Evolutionary conservation across 495 filamentous ascomycete species (phyloP).

Genomic region (Pseudevernia furfuracea): DNA sequence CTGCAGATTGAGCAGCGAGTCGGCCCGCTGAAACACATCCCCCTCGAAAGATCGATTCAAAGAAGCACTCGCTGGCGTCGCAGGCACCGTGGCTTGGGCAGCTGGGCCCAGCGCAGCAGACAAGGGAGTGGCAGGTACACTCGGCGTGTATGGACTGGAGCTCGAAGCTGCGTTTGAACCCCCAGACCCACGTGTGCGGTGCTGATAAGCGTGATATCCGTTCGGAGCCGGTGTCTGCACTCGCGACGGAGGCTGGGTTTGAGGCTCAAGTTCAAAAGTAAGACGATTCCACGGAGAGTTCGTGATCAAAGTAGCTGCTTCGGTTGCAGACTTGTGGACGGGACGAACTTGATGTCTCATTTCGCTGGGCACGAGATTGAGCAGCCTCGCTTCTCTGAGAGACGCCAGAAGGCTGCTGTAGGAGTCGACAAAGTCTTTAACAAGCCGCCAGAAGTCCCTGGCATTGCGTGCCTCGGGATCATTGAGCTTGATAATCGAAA

Average conservation of each 20-base stretch:
- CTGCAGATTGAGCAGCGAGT: constrained; percentile 57
- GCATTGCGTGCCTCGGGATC: constrained; percentile 69
- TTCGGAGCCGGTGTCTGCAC: constrained; percentile 13
- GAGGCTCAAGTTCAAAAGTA: constrained; percentile 31
- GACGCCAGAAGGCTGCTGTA: constrained; percentile 67
- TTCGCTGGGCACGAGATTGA: constrained; percentile 58
- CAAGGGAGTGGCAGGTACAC: constrained; percentile 59
- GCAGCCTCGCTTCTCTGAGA: constrained; percentile 58
- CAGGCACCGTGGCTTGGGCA: constrained; percentile 73
- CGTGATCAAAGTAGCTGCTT: constrained; percentile 65
- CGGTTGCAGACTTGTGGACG: constrained; percentile 66
- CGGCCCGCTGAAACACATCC: constrained; percentile 67
- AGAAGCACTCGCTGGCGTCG: constrained; percentile 63
- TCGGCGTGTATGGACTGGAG: constrained; percentile 27
- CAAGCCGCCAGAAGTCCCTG: constrained; percentile 73
- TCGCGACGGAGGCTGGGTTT: constrained; percentile 9
- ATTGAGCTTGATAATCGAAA: constrained; percentile 75
- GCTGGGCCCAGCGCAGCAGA: constrained; percentile 83
- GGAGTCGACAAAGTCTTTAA: constrained; percentile 66
- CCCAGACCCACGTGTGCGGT: constrained; percentile 17
- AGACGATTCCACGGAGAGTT: constrained; percentile 66
- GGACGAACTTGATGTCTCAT: constrained; percentile 64
- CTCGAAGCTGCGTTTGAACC: constrained; percentile 34
- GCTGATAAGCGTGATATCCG: constrained; percentile 18
- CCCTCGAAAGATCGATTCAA: constrained; percentile 56